Evolutionary conservation across 208 protist species (phyloP).

Genomic region (Acanthamoeba triangularis): DNA sequence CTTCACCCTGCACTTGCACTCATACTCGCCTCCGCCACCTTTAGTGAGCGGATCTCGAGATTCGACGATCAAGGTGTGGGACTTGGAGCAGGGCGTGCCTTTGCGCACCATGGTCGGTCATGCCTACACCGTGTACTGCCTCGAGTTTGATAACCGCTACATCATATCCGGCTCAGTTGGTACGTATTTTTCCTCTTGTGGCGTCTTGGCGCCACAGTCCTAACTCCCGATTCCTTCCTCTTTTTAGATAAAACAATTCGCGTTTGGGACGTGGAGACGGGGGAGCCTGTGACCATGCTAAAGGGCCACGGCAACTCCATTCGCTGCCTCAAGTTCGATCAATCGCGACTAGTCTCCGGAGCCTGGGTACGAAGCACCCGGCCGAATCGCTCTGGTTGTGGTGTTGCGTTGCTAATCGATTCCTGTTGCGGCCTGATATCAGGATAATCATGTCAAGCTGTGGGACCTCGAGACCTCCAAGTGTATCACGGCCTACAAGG

Average conservation of each 20-base stretch:
- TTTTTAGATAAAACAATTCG: slow-evolving; percentile 57
- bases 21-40: background rate
- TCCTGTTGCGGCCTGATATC: background rate
- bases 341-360: slow-evolving; percentile 9
- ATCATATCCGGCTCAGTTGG: slow-evolving; percentile 58
- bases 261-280: slow-evolving; percentile 35
- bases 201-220: no score
- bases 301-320: slow-evolving; percentile 55
- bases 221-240: no score
- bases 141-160: slow-evolving; percentile 46
- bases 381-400: background rate
- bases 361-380: slow-evolving; percentile 13
- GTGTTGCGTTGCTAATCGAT: background rate
- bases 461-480: slow-evolving; percentile 55
- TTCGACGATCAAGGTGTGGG: slow-evolving; percentile 56
- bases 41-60: slow-evolving; percentile 59
- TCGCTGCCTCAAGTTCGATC: slow-evolving; percentile 57
- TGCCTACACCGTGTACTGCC: slow-evolving; percentile 53
- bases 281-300: slow-evolving; percentile 31
- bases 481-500: slow-evolving; percentile 38
- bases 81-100: background rate
- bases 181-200: background rate
- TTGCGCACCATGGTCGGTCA: slow-evolving; percentile 1
- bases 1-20: background rate
- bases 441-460: slow-evolving; percentile 64